Evolutionary conservation across 768 basidiomycete genomes (phyloP).

Genomic region (Amylocystis lapponica): DNA sequence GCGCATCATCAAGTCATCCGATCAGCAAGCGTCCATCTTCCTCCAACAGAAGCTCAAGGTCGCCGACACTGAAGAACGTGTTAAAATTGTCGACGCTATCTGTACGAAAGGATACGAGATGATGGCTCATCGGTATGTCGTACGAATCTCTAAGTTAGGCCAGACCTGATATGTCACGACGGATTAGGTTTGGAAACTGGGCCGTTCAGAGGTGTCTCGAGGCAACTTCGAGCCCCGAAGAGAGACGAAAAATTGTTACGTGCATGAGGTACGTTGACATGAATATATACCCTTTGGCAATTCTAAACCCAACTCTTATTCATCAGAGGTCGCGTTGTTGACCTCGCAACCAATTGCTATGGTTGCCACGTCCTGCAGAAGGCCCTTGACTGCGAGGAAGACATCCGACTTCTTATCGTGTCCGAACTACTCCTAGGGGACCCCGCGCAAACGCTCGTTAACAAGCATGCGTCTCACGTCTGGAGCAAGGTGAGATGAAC

Average conservation of each 20-base stretch:
- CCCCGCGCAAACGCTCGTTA: constrained; percentile 80
- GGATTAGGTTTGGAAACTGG: constrained; percentile 82
- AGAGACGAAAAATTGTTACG: constrained; percentile 73
- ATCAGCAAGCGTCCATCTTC: constrained; percentile 88
- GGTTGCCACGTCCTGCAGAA: constrained; percentile 88
- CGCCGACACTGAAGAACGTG: constrained; percentile 69
- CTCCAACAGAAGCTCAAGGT: constrained; percentile 88
- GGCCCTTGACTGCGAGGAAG: constrained; percentile 87
- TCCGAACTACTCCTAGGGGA: constrained; percentile 81
- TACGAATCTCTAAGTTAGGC: neutral
- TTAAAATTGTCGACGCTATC: constrained; percentile 84
- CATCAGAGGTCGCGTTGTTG: constrained; percentile 71
- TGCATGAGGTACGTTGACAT: constrained; percentile 66
- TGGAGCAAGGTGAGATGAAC: constrained; percentile 69
- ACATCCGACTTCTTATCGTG: constrained; percentile 75
- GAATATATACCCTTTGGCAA: neutral
- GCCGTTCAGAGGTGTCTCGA: constrained; percentile 85
- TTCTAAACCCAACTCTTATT: neutral
- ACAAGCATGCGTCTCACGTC: constrained; percentile 88
- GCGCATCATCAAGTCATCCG: constrained; percentile 84
- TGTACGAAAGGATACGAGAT: constrained; percentile 82
- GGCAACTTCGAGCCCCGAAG: constrained; percentile 67
- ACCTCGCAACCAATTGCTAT: constrained; percentile 84
- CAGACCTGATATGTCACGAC: neutral
- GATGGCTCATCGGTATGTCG: constrained; percentile 77